phyloP scores from a whole-genome alignment of 2,329 filamentous ascomycete genomes.

The Aotearoamyces nothofagi region DNA sequence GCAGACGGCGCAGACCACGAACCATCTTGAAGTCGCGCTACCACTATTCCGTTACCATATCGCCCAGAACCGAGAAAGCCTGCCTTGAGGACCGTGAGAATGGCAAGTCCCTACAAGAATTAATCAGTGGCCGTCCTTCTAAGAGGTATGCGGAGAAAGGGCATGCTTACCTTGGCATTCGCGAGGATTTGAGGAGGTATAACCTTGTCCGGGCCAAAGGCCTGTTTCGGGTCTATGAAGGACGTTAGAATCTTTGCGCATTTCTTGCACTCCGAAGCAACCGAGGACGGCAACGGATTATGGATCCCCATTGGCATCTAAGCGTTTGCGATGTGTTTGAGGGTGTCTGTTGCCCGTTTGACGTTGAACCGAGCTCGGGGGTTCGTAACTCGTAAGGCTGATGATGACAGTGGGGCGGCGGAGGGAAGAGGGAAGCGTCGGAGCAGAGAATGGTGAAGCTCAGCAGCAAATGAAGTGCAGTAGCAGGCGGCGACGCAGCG shows the following conservation, averaged over 20 bases:
- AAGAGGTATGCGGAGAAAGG: slow-evolving; percentile 6
- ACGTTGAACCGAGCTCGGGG: no score
- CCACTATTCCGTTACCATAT: slow-evolving; percentile 70
- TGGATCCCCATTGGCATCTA: slow-evolving; percentile 40
- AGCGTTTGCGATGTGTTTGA: not conserved
- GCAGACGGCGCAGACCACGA: slow-evolving; percentile 71
- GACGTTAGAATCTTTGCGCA: slow-evolving; percentile 89
- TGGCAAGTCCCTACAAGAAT: slow-evolving; percentile 49
- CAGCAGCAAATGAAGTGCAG: no score
- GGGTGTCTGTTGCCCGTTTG: not conserved
- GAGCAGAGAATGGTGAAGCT: no score
- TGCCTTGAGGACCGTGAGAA: slow-evolving; percentile 76
- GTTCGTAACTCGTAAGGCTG: no score
- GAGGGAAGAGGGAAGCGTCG: no score
- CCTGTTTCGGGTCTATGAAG: slow-evolving; percentile 84
- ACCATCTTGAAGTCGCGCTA: slow-evolving; percentile 63
- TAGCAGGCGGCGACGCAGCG: no score
- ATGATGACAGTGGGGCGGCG: no score
- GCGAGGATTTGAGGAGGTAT: slow-evolving; percentile 83
- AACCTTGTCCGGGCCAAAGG: slow-evolving; percentile 92
- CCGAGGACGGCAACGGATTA: slow-evolving; percentile 50
- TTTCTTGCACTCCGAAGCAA: slow-evolving; percentile 87
- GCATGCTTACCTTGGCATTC: slow-evolving; percentile 87
- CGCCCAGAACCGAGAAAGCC: slow-evolving; percentile 73
- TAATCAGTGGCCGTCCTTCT: slow-evolving; percentile 5